These are phyloP conservation scores for Acacia melanoxylon DNA, from an alignment of 306 rosid species.

Conservation along the genomic window DNA sequence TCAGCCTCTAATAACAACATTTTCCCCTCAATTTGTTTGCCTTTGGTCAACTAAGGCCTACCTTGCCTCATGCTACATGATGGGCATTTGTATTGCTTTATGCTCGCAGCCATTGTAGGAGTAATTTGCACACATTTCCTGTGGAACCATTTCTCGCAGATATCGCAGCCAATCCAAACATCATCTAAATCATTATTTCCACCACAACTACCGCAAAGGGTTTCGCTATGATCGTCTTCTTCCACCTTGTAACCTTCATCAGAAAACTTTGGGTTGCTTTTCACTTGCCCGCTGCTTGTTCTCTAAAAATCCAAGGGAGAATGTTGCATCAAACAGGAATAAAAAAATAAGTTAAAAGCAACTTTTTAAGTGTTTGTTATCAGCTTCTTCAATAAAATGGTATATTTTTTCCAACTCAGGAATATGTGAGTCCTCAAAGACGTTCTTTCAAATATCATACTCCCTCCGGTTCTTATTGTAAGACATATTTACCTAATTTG, in stretches of 20 bases:
- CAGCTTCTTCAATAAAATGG: not conserved
- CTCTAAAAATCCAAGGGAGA: conserved; percentile 49
- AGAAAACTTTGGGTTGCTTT: conserved; percentile 67
- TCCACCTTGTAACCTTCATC: conserved; percentile 70
- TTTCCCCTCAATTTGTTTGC: not conserved
- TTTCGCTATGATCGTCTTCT: conserved; percentile 56
- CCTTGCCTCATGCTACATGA: conserved; percentile 70
- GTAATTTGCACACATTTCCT: conserved; percentile 91
- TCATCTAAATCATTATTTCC: conserved; percentile 82
- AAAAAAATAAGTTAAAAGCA: not conserved
- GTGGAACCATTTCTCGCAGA: conserved; percentile 89
- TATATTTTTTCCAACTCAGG: not conserved
- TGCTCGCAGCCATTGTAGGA: conserved; percentile 87
- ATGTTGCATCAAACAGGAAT: conserved; percentile 9
- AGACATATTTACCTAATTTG: no score
- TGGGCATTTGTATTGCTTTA: conserved; percentile 90
- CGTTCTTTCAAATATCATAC: not conserved
- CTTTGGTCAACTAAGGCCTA: conserved; percentile 52
- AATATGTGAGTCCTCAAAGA: no score
- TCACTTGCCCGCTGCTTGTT: conserved; percentile 69
- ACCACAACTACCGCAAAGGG: conserved; percentile 83
- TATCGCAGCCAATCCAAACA: conserved; percentile 87
- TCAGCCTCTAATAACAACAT: conserved; percentile 37
- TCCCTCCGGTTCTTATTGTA: no score
- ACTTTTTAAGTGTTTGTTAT: not conserved